Conservation (phyloP, 805 yeast genomes). For the Nakazawaea ambrosiae region DNA sequence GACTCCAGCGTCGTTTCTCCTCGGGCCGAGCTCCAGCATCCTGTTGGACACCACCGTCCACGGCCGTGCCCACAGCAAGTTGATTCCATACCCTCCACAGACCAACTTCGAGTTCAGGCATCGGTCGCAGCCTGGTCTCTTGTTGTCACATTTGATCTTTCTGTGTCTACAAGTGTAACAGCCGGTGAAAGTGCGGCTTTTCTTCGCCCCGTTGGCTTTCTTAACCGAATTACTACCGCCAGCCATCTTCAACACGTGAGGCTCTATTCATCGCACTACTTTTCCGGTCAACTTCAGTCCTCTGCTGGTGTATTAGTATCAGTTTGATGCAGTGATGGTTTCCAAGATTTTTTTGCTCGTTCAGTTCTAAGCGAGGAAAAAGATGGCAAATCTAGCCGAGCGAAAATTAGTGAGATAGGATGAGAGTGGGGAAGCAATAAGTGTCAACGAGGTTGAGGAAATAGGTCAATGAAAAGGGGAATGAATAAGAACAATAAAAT, state of each 20-base stretch:
- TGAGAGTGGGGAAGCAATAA: too few species aligned
- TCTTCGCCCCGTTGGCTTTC: conserved; percentile 10
- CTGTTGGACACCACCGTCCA: too few species aligned
- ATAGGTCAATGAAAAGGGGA: too few species aligned
- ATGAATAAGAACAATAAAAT: too few species aligned
- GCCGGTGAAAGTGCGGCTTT: conserved; percentile 34
- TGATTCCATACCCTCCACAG: conserved; percentile 45
- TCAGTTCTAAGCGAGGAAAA: not conserved
- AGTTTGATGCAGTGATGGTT: too few species aligned
- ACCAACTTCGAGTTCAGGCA: conserved; percentile 36
- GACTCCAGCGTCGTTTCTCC: not conserved
- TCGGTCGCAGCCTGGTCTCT: conserved; percentile 36
- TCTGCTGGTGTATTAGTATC: too few species aligned
- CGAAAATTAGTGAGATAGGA: too few species aligned
- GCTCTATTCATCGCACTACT: not conserved
- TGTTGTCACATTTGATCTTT: conserved; percentile 47
- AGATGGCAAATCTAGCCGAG: too few species aligned
- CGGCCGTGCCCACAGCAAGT: conserved; percentile 36
- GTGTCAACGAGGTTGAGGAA: too few species aligned
- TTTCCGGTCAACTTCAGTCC: not conserved
- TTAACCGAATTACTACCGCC: not conserved
- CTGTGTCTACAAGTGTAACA: conserved; percentile 51
- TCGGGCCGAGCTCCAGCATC: too few species aligned
- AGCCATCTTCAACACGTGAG: not conserved
- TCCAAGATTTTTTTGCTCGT: not conserved